Base-by-base conservation (phyloP, 768 basidiomycete species). In the Flagelloscypha sp. region DNA sequence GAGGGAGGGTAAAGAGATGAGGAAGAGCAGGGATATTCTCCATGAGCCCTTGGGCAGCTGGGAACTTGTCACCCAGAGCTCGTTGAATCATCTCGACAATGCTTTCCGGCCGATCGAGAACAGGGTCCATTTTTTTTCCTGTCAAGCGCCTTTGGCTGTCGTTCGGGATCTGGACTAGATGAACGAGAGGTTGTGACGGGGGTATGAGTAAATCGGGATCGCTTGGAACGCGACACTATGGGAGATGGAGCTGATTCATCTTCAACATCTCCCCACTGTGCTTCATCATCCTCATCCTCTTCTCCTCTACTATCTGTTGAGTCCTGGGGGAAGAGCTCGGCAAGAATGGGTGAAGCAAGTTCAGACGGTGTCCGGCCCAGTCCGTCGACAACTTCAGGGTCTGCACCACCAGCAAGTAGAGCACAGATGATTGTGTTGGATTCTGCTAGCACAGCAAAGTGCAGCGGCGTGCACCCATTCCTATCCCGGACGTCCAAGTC, bases 391-490 rank as follows among this genome's bases (percentile, higher is more conserved):
- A 88, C 74, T 49, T 84, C 80, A 19, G 67, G 53, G 43, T 86
- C 80, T 1, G 94, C 94, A 20, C 88, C 88, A 20, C 78, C 87
- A 8, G 70, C 63, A n/a, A 94, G 48, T 20, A 99, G 64, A 5
- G 30, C 66, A 61, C 2, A 74, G 71, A 55, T 86, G 90, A 8
- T 70, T 65, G 35, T n/a, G n/a, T 64, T 61, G 10, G 83, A 77
- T 16, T 70, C 71, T 6, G 63, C 65, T 22, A 93, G 58, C 0
- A 76, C 81, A 12, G 92, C 85, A 48, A 93, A 84, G 58, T 93
- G 86, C 22, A 97, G 60, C 0, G 95, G 76, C 0, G 93, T 98
- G 53, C 72, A 88, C 10, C 94, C 94, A 55, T 90, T 94, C 31
- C 74, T 68, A 56, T 99, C 95, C 32, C 87, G 77, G 10, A 69